A percentile compares a stretch with the other conserved stretches of the same genome.
These are phyloP conservation scores for Exophiala aquamarina DNA, from an alignment of 2,329 filamentous ascomycete genomes.

Conservation along the genomic window DNA sequence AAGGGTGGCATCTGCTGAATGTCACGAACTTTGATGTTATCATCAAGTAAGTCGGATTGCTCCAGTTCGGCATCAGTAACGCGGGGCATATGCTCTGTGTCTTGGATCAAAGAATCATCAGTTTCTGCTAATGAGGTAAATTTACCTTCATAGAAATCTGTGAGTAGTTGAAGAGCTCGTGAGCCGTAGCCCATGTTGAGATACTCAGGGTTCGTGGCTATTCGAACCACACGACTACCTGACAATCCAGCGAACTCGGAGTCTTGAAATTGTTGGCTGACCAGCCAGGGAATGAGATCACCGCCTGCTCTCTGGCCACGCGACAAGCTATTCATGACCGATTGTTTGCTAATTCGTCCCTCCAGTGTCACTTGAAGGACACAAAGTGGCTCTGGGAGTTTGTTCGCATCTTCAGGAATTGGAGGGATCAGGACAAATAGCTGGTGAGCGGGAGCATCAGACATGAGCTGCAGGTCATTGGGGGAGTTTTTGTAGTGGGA, in stretches of 20 bases:
- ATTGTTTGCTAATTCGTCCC: conserved; percentile 90
- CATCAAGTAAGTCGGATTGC: conserved; percentile 72
- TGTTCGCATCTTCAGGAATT: conserved; percentile 71
- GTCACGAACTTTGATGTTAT: conserved; percentile 87
- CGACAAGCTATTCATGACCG: conserved; percentile 84
- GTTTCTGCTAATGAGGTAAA: conserved; percentile 81
- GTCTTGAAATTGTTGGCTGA: conserved; percentile 97
- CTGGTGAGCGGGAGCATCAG: conserved; percentile 93
- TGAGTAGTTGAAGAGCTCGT: conserved; percentile 79
- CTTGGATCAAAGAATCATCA: conserved; percentile 38
- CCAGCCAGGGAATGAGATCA: conserved; percentile 94
- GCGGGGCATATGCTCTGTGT: conserved; percentile 65
- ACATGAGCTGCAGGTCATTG: conserved; percentile 98
- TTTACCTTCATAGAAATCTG: conserved; percentile 93
- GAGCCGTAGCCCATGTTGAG: conserved; percentile 90
- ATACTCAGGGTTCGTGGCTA: conserved; percentile 95
- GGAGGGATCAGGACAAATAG: conserved; percentile 92
- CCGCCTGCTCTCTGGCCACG: conserved; percentile 86
- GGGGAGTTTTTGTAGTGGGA: conserved; percentile 98
- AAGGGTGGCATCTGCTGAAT: conserved; percentile 90
- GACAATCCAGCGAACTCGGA: conserved; percentile 93
- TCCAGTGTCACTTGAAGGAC: conserved; percentile 93
- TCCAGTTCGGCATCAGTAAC: conserved; percentile 81
- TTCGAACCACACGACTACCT: conserved; percentile 86
- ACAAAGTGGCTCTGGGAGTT: conserved; percentile 87